Percentiles rank a stretch among this genome's conserved stretches.
Conservation (phyloP, 805 yeast species). For the Candida palmyrensis region DNA sequence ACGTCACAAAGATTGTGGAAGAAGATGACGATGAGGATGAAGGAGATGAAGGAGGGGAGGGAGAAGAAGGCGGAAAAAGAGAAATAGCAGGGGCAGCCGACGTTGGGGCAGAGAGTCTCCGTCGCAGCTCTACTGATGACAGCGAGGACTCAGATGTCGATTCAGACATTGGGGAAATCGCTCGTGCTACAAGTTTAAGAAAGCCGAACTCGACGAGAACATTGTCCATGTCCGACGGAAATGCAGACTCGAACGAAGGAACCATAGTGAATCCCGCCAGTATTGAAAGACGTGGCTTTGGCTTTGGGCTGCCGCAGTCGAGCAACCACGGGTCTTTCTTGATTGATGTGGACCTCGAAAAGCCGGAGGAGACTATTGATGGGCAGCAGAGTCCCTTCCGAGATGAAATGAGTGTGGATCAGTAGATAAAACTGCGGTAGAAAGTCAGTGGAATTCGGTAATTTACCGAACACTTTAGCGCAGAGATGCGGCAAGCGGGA, state of each 20-base stretch:
- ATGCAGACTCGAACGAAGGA: background rate
- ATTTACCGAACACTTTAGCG: no score
- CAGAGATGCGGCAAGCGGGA: no score
- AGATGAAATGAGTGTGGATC: no score
- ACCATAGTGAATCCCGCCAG: background rate
- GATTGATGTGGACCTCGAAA: constrained; percentile 25
- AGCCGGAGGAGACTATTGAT: no score
- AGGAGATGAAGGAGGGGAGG: constrained; percentile 17
- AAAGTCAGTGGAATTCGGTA: no score
- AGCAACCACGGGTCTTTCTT: constrained; percentile 21
- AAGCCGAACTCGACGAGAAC: constrained; percentile 6
- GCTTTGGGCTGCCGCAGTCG: constrained; percentile 3
- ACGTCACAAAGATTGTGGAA: constrained; percentile 43
- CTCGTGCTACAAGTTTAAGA: constrained; percentile 34
- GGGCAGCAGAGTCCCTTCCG: no score
- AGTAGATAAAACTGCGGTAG: no score
- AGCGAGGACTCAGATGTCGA: constrained; percentile 36
- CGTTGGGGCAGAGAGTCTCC: background rate
- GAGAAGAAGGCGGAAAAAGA: constrained; percentile 1
- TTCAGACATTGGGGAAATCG: constrained; percentile 42
- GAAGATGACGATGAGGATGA: constrained; percentile 33
- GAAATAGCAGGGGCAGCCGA: background rate
- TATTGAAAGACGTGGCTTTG: background rate
- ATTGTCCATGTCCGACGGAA: constrained; percentile 3
- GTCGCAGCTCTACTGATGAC: constrained; percentile 9